Evolutionary conservation across 1,139 yeast genomes (phyloP).

Genomic region (Scheffersomyces titani): DNA sequence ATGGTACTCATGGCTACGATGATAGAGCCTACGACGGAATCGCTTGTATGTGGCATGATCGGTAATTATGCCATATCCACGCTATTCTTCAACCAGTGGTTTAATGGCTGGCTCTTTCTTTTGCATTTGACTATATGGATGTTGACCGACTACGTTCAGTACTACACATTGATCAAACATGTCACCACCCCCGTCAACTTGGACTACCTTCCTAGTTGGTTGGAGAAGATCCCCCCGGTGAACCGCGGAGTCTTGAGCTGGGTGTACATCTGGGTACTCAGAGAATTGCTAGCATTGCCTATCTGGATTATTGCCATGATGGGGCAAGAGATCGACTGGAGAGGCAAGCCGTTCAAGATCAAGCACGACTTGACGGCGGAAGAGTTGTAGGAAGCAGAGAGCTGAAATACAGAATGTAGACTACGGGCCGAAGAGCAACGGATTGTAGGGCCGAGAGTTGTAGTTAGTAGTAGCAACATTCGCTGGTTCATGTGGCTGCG

Average conservation of each 20-base stretch:
- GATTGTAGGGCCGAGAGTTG: background rate
- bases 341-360: slow-evolving; percentile 75
- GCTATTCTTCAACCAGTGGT: slow-evolving; percentile 37
- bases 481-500: no score
- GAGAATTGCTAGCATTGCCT: slow-evolving; percentile 80
- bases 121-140: slow-evolving; percentile 69
- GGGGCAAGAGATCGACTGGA: slow-evolving; percentile 81
- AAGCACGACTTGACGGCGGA: slow-evolving; percentile 77
- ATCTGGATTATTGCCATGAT: slow-evolving; percentile 81
- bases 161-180: slow-evolving; percentile 41
- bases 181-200: slow-evolving; percentile 11
- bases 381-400: slow-evolving; percentile 42
- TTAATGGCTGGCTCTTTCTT: slow-evolving; percentile 38
- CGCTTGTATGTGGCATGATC: slow-evolving; percentile 63
- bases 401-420: no score
- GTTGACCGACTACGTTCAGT: slow-evolving; percentile 61
- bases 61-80: slow-evolving; percentile 64
- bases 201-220: slow-evolving; percentile 8
- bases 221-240: slow-evolving; percentile 10
- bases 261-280: slow-evolving; percentile 55
- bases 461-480: background rate
- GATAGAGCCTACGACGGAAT: slow-evolving; percentile 85
- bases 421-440: no score
- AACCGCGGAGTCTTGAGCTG: slow-evolving; percentile 21
- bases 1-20: slow-evolving; percentile 87